Base-by-base conservation (phyloP, 805 yeast genomes). In the Suhomyces kilbournensis region DNA sequence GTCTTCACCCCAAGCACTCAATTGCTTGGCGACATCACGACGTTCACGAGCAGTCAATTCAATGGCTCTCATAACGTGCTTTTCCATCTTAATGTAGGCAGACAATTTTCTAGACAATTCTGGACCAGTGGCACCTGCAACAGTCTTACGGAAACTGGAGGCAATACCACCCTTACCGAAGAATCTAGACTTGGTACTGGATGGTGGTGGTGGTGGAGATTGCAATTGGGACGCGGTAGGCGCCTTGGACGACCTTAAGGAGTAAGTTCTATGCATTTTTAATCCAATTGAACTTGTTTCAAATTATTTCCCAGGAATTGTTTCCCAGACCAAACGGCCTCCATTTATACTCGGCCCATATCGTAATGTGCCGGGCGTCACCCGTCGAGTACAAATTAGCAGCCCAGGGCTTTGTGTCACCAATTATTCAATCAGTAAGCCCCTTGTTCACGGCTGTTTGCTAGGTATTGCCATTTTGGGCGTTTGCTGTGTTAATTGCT, bases 201-300 rank as follows among this genome's bases (percentile, higher is more conserved):
- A 85, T 42, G 96, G 86, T 59, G 97, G 98, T 46, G 98, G 98
- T 51, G 96, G 93, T 32, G 98, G 97, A 48, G 88, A 81, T 70
- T 87, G 92, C 74, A 93, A 75, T 76, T 93, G 97, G 60, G 97
- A 83, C 55, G 98, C 98, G 53, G 99, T 92, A 56, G 99, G 99
- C 39, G 97, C 98, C 75, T 97, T 88, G 52, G 86, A 72, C 64
- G 91, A 85, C 83, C 99, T 91, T 75, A 93, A 81, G 34, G 99
- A 93, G 77, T 94, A 94, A 48, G 99, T 93, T 86, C 97, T 88
- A 82, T 93, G 97, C 99, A 94, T 94, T 59, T 47, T 73, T 22
- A 17, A 17, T 38, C 35, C 42, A 38, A 38, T 38, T 38, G 42
- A 38, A 8, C 42, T 38, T 17, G n/a, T 17, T 17, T 7, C 23